Evolutionary conservation across 108 stramenopile genomes (phyloP), one percentile per base, ranked within the genome.

Genomic region (Stephanodiscus triporus): DNA sequence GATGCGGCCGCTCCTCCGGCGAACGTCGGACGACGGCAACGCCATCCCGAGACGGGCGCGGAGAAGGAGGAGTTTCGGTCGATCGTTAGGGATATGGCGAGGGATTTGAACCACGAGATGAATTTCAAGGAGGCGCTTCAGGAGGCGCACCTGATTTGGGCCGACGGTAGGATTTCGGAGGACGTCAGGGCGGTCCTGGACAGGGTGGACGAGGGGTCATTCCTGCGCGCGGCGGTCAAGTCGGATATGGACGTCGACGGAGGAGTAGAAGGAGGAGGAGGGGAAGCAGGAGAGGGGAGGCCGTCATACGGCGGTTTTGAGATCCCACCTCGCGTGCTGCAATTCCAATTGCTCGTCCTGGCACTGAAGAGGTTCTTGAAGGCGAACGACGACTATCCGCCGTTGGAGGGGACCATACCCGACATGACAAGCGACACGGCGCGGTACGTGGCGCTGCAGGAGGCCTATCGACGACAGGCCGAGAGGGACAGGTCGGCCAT

Each of bases 401-500:
- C 98, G 4, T 55, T 99, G 36, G 76, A 88, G 51, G 97, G 96
- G 1, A 81, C 76, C 6, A 86, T 99, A 29, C 98, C 98, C 1
- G 98, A 99, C 75, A 97, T 97, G 97, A 94, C 95, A 2, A 86
- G 93, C 3, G 88, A 89, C 36, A 97, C 96, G 16, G 68, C 80
- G 10, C 53, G 63, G 29, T 99, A 90, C 84, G 86, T 97, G 22
- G 67, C 81, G 26, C 71, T 99, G 68, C 97, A 99, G 68, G 69
- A 75, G 24, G 63, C 89, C 2, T 99, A 97, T 82, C 66, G 79
- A 27, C 65, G 68, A 13, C 85, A 92, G 68, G 95, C 95, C 0
- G 76, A 88, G 43, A 60, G 40, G 26, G 97, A 96, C 65, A 40
- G 85, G 20, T 45, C 42, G 22, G 80, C 63, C 55, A 68, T 92